Conservation (phyloP, 2,329 filamentous ascomycete species). For the Hyphodiscus sp. region DNA sequence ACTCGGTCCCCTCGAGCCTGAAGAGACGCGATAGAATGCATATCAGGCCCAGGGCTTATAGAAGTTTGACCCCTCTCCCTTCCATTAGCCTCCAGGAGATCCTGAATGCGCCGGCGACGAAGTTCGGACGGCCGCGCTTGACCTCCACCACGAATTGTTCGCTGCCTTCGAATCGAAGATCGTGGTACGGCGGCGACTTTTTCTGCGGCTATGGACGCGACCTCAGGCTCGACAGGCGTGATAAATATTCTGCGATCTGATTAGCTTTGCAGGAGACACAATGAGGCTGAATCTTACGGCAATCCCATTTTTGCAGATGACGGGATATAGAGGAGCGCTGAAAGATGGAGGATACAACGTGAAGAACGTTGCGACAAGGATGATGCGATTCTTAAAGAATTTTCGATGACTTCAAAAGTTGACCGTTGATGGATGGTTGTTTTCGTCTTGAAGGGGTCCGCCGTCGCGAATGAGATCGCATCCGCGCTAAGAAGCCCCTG, state of each 20-base stretch:
- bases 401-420: conserved; percentile 11
- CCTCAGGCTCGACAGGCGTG: conserved; percentile 25
- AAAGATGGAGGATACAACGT: neutral
- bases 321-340: neutral
- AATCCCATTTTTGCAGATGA: conserved; percentile 26
- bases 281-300: conserved; percentile 24
- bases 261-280: conserved; percentile 18
- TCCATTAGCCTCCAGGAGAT: conserved; percentile 12
- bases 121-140: conserved; percentile 16
- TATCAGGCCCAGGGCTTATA: conserved; percentile 5
- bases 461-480: conserved; percentile 10
- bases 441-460: neutral
- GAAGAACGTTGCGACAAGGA: conserved; percentile 15
- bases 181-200: conserved; percentile 23
- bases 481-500: neutral
- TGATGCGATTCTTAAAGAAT: conserved; percentile 6
- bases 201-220: conserved; percentile 23
- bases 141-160: conserved; percentile 15
- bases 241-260: conserved; percentile 26
- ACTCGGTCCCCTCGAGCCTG: conserved; percentile 11
- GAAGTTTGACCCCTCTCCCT: conserved; percentile 10
- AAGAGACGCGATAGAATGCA: conserved; percentile 1
- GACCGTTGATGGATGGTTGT: neutral
- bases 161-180: conserved; percentile 28
- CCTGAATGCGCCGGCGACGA: conserved; percentile 20